These are phyloP conservation scores for Micromonas commoda DNA, from an alignment of 139 green algal genomes.

Conservation along the genomic window DNA sequence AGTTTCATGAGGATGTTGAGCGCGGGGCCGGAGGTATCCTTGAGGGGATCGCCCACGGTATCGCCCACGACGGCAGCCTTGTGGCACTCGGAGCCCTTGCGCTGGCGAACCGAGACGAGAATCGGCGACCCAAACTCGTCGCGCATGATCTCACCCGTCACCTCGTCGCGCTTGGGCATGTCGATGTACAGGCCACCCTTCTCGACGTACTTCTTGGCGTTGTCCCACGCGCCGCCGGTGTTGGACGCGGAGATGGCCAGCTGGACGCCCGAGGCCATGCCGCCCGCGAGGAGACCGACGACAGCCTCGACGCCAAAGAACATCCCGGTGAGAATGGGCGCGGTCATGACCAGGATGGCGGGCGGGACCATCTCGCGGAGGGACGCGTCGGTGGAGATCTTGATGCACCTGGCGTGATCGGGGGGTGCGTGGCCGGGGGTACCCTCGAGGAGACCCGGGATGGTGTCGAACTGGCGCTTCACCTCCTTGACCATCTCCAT, in stretches of 20 bases:
- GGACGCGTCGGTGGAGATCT: slow-evolving; percentile 85
- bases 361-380: slow-evolving; percentile 90
- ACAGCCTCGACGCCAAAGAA: slow-evolving; percentile 68
- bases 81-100: slow-evolving; percentile 93
- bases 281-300: slow-evolving; percentile 77
- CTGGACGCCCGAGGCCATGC: slow-evolving; percentile 91
- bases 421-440: slow-evolving; percentile 57
- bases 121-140: neutral
- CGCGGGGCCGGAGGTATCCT: slow-evolving; percentile 82
- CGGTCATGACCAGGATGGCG: slow-evolving; percentile 84
- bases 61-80: slow-evolving; percentile 96
- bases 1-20: slow-evolving; percentile 99
- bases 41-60: slow-evolving; percentile 97
- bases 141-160: slow-evolving; percentile 18
- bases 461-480: slow-evolving; percentile 88
- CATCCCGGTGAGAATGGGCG: slow-evolving; percentile 71
- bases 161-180: slow-evolving; percentile 20
- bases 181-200: slow-evolving; percentile 64
- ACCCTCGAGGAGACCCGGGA: slow-evolving; percentile 85
- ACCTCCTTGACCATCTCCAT: slow-evolving; percentile 82
- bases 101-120: slow-evolving; percentile 34
- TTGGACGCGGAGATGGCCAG: slow-evolving; percentile 95
- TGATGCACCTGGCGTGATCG: slow-evolving; percentile 81
- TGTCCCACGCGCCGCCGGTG: slow-evolving; percentile 97
- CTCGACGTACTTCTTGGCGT: slow-evolving; percentile 97